Conservation (phyloP, 169 alveolate genomes). For the Plasmodium knowlesi region DNA sequence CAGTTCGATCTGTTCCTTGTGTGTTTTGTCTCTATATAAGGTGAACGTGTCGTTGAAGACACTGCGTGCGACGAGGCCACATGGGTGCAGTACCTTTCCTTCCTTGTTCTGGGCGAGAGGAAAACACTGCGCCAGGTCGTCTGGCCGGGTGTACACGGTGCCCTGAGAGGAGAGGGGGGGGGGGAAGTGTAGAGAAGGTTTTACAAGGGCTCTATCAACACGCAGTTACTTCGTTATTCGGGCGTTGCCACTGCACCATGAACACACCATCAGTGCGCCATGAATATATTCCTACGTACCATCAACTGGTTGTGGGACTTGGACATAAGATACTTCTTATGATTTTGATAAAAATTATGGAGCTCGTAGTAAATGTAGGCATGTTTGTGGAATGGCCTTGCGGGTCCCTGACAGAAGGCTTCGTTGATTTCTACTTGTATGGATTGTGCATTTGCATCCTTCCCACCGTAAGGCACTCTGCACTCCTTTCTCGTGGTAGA, state of each 20-base stretch:
- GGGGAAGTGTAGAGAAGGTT: neutral
- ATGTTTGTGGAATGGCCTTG: slow-evolving; percentile 64
- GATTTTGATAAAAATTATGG: slow-evolving; percentile 82
- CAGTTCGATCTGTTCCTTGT: slow-evolving; percentile 68
- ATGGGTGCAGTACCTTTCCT: slow-evolving; percentile 82
- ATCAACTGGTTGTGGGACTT: slow-evolving; percentile 81
- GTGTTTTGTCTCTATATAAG: slow-evolving; percentile 62
- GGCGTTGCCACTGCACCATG: neutral
- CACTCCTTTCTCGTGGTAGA: slow-evolving; percentile 71
- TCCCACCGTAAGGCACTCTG: slow-evolving; percentile 57
- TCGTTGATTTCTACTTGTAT: slow-evolving; percentile 41
- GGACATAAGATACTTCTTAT: slow-evolving; percentile 77
- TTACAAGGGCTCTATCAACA: neutral
- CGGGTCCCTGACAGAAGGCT: slow-evolving; percentile 54
- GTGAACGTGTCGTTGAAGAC: slow-evolving; percentile 83
- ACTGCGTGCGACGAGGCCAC: slow-evolving; percentile 83
- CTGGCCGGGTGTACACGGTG: slow-evolving; percentile 19
- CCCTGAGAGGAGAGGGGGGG: slow-evolving; percentile 45
- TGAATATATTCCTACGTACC: slow-evolving; percentile 18
- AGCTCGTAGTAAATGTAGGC: slow-evolving; percentile 78
- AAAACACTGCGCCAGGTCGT: slow-evolving; percentile 74
- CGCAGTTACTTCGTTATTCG: no score
- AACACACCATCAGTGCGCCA: neutral
- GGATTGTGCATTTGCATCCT: neutral
- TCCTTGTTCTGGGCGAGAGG: slow-evolving; percentile 76